A percentile compares a stretch with the other conserved stretches of the same genome.
Conservation (phyloP, 108 stramenopile genomes). For the Thalassiosira profunda region DNA sequence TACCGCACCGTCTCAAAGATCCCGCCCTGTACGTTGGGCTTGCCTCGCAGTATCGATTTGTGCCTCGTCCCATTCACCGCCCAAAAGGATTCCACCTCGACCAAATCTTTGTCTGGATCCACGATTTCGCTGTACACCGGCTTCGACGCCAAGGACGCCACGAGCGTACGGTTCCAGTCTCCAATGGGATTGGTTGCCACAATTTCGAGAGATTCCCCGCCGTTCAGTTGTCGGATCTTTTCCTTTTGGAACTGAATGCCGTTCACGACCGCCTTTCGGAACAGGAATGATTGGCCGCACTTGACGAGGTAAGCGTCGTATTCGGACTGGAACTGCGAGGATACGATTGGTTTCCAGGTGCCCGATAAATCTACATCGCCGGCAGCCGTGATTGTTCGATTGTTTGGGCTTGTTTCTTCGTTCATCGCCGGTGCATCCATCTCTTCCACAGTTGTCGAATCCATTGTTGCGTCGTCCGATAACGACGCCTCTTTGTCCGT, state of each 20-base stretch:
- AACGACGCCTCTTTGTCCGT: no score
- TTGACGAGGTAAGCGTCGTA: constrained; percentile 40
- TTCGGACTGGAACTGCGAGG: constrained; percentile 29
- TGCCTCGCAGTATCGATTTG: constrained; percentile 37
- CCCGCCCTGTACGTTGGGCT: constrained; percentile 22
- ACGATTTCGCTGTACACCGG: constrained; percentile 23
- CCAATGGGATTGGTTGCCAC: constrained; percentile 42
- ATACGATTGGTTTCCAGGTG: constrained; percentile 34
- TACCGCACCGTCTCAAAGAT: constrained; percentile 27
- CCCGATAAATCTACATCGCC: constrained; percentile 44
- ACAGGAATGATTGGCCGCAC: constrained; percentile 39
- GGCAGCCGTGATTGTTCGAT: no score
- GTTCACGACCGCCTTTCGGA: constrained; percentile 43
- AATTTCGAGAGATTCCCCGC: constrained; percentile 17
- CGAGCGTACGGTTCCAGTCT: constrained; percentile 51
- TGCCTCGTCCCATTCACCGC: constrained; percentile 49
- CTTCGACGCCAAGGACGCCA: constrained; percentile 4
- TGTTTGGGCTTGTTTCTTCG: no score
- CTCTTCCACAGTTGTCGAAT: no score
- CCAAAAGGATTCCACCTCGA: constrained; percentile 57
- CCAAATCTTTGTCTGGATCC: constrained; percentile 52
- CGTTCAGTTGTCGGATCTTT: constrained; percentile 22
- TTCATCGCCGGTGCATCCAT: no score
- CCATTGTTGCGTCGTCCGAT: no score
- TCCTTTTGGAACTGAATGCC: constrained; percentile 27